These are phyloP conservation scores for Staphylotrichum tortipilum DNA, from an alignment of 495 filamentous ascomycete species.

Conservation along the genomic window DNA sequence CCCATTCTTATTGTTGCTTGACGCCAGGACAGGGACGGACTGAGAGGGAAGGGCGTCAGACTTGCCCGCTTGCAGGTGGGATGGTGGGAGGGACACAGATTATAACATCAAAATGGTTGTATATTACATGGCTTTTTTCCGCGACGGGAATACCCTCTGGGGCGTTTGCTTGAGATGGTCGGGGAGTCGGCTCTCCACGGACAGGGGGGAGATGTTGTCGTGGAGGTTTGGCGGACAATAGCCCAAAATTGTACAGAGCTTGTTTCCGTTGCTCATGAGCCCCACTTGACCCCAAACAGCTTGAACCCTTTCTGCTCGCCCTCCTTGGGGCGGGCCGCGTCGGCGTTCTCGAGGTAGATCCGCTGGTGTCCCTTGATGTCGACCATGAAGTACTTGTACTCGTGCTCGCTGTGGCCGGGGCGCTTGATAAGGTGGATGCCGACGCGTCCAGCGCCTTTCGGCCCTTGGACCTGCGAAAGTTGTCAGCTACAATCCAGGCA, in stretches of 20 bases:
- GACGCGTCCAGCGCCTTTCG: constrained; percentile 64
- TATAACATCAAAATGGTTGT: neutral
- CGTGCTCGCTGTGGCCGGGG: constrained; percentile 52
- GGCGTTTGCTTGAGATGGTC: neutral
- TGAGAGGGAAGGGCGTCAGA: too few species aligned
- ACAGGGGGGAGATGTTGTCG: too few species aligned
- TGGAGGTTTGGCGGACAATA: too few species aligned
- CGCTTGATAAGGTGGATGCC: constrained; percentile 65
- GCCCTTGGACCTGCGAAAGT: constrained; percentile 63
- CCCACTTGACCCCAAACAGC: constrained; percentile 60
- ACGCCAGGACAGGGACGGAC: too few species aligned
- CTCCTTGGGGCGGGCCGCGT: constrained; percentile 25
- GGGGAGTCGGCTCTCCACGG: too few species aligned
- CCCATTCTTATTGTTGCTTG: too few species aligned
- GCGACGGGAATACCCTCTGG: neutral
- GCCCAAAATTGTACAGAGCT: too few species aligned
- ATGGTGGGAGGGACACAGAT: neutral
- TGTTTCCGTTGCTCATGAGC: neutral
- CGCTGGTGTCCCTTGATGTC: constrained; percentile 58
- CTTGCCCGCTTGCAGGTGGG: too few species aligned
- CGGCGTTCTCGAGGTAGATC: constrained; percentile 55
- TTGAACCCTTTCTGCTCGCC: constrained; percentile 38
- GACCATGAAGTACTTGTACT: constrained; percentile 72
- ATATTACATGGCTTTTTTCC: neutral
- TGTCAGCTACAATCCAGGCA: too few species aligned